Conservation (phyloP, 2,329 filamentous ascomycete genomes). For the Fonsecaea nubica region DNA sequence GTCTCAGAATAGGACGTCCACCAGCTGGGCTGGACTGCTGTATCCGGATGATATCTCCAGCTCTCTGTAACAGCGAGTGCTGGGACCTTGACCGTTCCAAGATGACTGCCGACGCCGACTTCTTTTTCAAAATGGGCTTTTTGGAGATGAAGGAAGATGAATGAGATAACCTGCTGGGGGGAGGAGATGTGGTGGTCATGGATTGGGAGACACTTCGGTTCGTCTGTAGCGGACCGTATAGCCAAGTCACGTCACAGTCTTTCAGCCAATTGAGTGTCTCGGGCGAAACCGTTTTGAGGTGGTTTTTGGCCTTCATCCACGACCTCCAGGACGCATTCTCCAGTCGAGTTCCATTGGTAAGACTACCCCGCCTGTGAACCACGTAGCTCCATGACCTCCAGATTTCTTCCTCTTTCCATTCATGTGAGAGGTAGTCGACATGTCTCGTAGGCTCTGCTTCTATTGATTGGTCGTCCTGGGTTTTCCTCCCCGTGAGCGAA, state of each 20-base stretch:
- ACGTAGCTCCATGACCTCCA: conserved; percentile 98
- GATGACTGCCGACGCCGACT: conserved; percentile 95
- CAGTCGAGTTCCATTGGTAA: conserved; percentile 78
- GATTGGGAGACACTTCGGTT: conserved; percentile 59
- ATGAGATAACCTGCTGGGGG: conserved; percentile 63
- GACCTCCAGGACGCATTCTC: conserved; percentile 98
- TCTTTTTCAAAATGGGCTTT: conserved; percentile 95
- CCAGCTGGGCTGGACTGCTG: conserved; percentile 67
- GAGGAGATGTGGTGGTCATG: conserved; percentile 51
- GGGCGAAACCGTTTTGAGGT: conserved; percentile 83
- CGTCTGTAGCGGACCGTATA: conserved; percentile 87
- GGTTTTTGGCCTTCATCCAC: conserved; percentile 92
- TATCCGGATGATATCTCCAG: conserved; percentile 82
- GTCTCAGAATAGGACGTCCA: conserved; percentile 63
- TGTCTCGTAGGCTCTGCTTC: conserved; percentile 78
- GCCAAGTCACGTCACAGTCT: conserved; percentile 95
- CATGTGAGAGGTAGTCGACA: conserved; percentile 93
- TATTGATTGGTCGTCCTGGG: conserved; percentile 80
- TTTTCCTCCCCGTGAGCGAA: conserved; percentile 63
- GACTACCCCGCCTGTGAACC: conserved; percentile 76
- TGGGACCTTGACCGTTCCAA: conserved; percentile 86
- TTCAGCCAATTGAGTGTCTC: conserved; percentile 97
- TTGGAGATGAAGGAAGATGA: conserved; percentile 73
- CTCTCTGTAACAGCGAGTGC: conserved; percentile 87
- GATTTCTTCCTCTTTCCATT: conserved; percentile 94